These are phyloP conservation scores for Physcomitrium patens DNA, from an alignment of 225 moss, liverwort and hornwort species.

Conservation along the genomic window DNA sequence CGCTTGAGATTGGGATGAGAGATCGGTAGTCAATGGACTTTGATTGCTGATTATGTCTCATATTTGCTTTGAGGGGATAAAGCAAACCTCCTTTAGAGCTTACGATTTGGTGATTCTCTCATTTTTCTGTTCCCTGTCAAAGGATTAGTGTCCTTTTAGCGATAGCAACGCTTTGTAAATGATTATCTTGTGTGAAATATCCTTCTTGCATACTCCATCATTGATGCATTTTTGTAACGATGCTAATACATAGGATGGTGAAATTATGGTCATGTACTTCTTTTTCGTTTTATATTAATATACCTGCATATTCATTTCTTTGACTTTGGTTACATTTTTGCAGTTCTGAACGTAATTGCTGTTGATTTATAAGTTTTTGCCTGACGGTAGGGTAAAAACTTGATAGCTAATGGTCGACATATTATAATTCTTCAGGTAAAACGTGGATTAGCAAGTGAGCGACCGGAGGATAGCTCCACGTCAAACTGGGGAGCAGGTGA, in stretches of 20 bases:
- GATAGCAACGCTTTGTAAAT: neutral
- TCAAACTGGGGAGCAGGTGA: conserved; percentile 46
- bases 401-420: neutral
- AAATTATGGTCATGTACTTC: too few species aligned
- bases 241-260: too few species aligned
- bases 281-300: too few species aligned
- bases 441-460: conserved; percentile 36
- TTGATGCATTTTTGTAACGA: too few species aligned
- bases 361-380: too few species aligned
- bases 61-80: neutral
- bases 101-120: neutral
- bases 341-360: too few species aligned
- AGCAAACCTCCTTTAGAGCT: neutral
- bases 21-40: neutral
- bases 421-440: conserved; percentile 12
- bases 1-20: neutral
- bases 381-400: neutral
- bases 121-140: neutral
- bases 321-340: too few species aligned
- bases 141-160: neutral
- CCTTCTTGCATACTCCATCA: neutral
- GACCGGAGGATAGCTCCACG: conserved; percentile 41
- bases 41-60: neutral
- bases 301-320: too few species aligned
- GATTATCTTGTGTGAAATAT: neutral